These are phyloP conservation scores for Erodium chrysanthum DNA, from an alignment of 441 rosid genomes.

Conservation along the genomic window DNA sequence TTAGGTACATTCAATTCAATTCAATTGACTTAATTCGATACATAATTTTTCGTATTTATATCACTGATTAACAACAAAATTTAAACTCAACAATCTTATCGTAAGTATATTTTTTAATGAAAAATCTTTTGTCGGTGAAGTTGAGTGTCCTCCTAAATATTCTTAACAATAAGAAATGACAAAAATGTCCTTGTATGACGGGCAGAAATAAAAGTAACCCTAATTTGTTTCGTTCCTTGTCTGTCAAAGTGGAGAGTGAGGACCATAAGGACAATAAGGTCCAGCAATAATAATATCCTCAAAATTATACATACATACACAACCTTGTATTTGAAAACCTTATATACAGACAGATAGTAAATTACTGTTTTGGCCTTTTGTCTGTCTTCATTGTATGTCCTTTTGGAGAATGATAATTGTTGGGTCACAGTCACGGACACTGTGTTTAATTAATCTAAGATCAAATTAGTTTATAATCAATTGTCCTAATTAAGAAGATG, in stretches of 20 bases:
- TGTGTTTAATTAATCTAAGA: neutral
- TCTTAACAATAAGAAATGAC: conserved; percentile 20
- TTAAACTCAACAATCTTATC: too few relatives aligned
- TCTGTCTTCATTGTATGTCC: neutral
- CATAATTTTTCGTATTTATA: too few relatives aligned
- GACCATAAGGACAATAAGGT: neutral
- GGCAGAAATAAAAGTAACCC: conserved; percentile 17
- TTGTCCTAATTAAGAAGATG: too few relatives aligned
- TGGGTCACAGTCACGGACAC: neutral
- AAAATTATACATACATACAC: neutral
- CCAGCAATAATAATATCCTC: neutral
- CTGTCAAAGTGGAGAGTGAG: neutral
- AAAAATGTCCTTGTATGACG: conserved; percentile 26
- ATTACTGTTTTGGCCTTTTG: neutral
- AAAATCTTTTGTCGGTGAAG: too few relatives aligned
- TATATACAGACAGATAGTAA: neutral
- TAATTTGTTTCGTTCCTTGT: conserved; percentile 6
- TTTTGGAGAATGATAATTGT: neutral
- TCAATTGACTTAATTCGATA: too few relatives aligned
- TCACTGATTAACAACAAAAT: too few relatives aligned
- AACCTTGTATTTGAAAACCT: neutral
- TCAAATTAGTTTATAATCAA: too few relatives aligned
- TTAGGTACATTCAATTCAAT: neutral
- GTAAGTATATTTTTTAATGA: too few relatives aligned
- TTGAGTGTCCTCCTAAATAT: too few relatives aligned